These are phyloP conservation scores for Phytopythium litorale DNA, from an alignment of 352 stramenopile genomes.

Conservation along the genomic window DNA sequence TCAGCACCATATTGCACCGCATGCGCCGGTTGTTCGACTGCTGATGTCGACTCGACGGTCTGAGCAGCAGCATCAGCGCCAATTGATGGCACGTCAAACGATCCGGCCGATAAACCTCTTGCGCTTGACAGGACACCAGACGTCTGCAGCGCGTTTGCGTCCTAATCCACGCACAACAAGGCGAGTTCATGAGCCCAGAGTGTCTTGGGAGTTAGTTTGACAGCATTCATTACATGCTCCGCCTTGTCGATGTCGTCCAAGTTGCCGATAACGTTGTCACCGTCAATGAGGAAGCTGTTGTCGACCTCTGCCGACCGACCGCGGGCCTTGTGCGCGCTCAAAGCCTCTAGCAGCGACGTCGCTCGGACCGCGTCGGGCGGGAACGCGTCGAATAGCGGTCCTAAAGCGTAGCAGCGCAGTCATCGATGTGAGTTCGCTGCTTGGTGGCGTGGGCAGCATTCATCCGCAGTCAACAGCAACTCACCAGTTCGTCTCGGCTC, in stretches of 20 bases:
- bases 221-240: neutral
- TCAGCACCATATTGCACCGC: neutral
- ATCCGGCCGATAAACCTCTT: neutral
- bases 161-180: neutral
- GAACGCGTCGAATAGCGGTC: slow-evolving; percentile 31
- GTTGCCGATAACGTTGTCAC: neutral
- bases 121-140: neutral
- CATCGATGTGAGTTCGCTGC: neutral
- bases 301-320: neutral
- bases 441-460: neutral
- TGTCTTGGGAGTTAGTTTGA: no score
- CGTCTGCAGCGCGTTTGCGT: neutral
- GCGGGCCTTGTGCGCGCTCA: slow-evolving; percentile 7
- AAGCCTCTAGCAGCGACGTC: slow-evolving; percentile 38
- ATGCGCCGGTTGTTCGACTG: neutral
- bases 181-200: neutral
- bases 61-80: neutral
- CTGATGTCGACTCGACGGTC: neutral
- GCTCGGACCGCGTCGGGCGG: slow-evolving; percentile 18
- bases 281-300: neutral
- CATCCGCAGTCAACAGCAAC: neutral
- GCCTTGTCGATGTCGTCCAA: neutral
- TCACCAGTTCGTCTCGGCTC: neutral
- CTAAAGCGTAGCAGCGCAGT: neutral
- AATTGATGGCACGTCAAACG: neutral